Evolutionary conservation across 2,329 filamentous ascomycete species (phyloP), one percentile per base, ranked within the genome.

Genomic region (Albifimbria verrucaria): DNA sequence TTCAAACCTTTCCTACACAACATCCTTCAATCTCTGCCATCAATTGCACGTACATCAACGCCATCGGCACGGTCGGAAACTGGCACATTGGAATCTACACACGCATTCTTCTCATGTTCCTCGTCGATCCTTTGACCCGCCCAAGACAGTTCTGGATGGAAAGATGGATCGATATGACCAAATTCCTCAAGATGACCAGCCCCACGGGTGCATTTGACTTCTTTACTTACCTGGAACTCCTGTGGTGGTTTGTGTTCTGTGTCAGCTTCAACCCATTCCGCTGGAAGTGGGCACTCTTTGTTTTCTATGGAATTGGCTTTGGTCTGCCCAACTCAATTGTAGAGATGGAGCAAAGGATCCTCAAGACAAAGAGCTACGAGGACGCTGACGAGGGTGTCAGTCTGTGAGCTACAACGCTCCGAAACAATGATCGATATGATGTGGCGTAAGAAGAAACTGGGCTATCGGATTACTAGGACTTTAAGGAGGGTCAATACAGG

Each of bases 51-150:
- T 95, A 92, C 59, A 76, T 92, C 52, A 85, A 88, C 51, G 90
- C 86, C 4, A 92, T 94, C 53, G 90, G 89, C 1, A 88, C 87
- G 0, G 89, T 94, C 2, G 88, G 90, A 0, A 92, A 94, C 68
- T 93, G 89, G 80, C 90, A 95, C 63, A 93, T 95, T 45, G 91
- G 90, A 4, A 93, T 95, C 62, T 95, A 94, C 72, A 95, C 90
- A 0, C 80, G 91, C 5, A 88, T 95, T 57, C 75, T 95, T 7
- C 81, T 95, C 60, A 93, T 94, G 89, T 94, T 94, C 66, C 78
- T 95, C 51, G 78, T 87, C 15, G 90, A 95, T 62, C 90, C 90
- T 0, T 72, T 93, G 21, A 86, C 89, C 0, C 80, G 88, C 0
- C 90, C 91, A 0, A 81, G 79, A 3, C 77, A 85, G 5, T 83